Percentiles rank a stretch among this genome's conserved stretches.
Evolutionary conservation across 495 filamentous ascomycete genomes (phyloP).

Genomic region (Trichoderma virens): DNA sequence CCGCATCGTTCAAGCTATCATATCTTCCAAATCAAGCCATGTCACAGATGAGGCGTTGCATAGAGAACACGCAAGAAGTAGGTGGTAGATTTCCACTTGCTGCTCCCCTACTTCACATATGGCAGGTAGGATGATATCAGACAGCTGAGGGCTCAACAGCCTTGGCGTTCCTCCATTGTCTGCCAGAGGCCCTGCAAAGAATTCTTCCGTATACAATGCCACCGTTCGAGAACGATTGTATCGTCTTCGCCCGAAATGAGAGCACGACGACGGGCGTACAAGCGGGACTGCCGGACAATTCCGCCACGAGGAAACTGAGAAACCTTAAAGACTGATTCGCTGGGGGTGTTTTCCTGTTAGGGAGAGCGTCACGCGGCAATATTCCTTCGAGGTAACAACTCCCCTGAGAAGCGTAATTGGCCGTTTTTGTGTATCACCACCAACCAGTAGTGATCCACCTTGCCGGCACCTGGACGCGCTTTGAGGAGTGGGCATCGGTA

Average conservation of each 20-base stretch:
- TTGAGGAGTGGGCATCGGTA: neutral
- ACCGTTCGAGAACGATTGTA: neutral
- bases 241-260: neutral
- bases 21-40: neutral
- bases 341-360: neutral
- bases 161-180: too few relatives aligned
- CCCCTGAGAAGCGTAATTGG: neutral
- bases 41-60: neutral
- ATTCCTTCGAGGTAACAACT: neutral
- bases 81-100: neutral
- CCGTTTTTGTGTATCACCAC: neutral
- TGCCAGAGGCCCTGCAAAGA: too few relatives aligned
- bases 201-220: too few relatives aligned
- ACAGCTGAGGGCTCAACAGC: neutral
- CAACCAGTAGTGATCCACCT: slow-evolving; percentile 1
- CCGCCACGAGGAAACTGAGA: neutral
- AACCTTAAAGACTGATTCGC: neutral
- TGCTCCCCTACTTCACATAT: neutral
- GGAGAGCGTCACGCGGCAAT: neutral
- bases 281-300: neutral
- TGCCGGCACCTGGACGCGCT: neutral
- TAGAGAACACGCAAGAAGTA: neutral
- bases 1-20: neutral
- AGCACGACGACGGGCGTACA: neutral
- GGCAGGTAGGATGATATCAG: neutral